Evolutionary conservation across 2,329 filamentous ascomycete species (phyloP).

Genomic region (Stachybotrys elegans): DNA sequence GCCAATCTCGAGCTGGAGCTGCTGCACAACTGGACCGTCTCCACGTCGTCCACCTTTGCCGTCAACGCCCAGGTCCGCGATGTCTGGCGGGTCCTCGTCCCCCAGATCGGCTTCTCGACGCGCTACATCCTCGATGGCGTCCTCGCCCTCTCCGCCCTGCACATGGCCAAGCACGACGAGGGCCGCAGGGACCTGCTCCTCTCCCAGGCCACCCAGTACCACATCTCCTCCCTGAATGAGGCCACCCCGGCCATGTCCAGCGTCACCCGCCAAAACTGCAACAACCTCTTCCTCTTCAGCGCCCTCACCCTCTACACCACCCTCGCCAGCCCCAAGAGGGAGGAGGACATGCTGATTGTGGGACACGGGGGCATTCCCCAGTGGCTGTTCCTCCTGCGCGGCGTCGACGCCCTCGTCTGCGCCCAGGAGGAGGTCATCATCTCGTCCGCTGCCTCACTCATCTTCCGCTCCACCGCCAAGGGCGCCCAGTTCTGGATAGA

Average conservation of each 20-base stretch:
- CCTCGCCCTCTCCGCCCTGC: constrained; percentile 31
- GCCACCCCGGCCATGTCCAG: constrained; percentile 10
- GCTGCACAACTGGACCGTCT: constrained; percentile 32
- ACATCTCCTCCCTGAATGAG: constrained; percentile 7
- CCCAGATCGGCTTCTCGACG: constrained; percentile 29
- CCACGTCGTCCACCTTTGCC: constrained; percentile 30
- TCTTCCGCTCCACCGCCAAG: constrained; percentile 3
- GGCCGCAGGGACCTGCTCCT: constrained; percentile 5
- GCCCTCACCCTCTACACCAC: constrained; percentile 11
- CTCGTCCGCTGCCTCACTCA: constrained; percentile 5
- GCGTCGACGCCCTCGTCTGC: constrained; percentile 10
- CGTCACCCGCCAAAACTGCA: constrained; percentile 8
- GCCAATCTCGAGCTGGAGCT: constrained; percentile 28
- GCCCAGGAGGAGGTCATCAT: constrained; percentile 4
- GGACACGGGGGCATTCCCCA: constrained; percentile 10
- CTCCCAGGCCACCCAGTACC: constrained; percentile 7
- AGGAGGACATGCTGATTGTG: constrained; percentile 12
- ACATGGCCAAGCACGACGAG: constrained; percentile 21
- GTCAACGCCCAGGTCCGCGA: constrained; percentile 22
- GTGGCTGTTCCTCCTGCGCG: constrained; percentile 12
- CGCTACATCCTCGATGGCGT: constrained; percentile 31
- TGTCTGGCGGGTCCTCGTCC: constrained; percentile 30
- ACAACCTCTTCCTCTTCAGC: constrained; percentile 11
- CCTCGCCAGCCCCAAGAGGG: constrained; percentile 8
- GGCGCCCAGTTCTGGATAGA: neutral